Conservation (phyloP, 768 basidiomycete species). For the Calocybe gangraenosa region DNA sequence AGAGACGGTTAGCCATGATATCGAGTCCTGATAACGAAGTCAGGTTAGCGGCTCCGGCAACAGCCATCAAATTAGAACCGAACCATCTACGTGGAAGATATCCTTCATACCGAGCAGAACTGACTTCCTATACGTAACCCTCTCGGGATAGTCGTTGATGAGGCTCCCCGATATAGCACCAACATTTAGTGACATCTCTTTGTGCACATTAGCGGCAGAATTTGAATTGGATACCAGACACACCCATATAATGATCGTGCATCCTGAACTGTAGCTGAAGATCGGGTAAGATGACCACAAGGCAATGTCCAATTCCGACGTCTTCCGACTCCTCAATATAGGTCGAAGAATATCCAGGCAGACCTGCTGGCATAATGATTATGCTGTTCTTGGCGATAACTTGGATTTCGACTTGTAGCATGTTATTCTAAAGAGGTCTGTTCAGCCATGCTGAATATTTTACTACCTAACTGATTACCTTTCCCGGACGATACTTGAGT, state of each 20-base stretch:
- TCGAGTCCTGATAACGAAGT: slow-evolving; percentile 55
- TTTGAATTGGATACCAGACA: neutral
- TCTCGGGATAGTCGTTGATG: slow-evolving; percentile 41
- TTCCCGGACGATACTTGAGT: slow-evolving; percentile 74
- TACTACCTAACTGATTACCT: slow-evolving; percentile 40
- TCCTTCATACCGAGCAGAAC: slow-evolving; percentile 19
- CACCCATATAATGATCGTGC: slow-evolving; percentile 87
- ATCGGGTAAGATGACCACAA: slow-evolving; percentile 58
- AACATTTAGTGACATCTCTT: slow-evolving; percentile 79
- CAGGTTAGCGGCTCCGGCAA: neutral
- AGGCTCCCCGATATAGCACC: slow-evolving; percentile 55
- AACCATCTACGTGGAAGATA: slow-evolving; percentile 50
- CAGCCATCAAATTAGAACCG: slow-evolving; percentile 1
- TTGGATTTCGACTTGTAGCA: slow-evolving; percentile 70
- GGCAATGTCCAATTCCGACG: slow-evolving; percentile 44
- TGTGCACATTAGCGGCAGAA: neutral
- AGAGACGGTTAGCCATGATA: slow-evolving; percentile 80
- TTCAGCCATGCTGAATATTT: neutral
- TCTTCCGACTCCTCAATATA: slow-evolving; percentile 22
- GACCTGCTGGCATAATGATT: slow-evolving; percentile 61
- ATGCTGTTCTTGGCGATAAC: slow-evolving; percentile 48
- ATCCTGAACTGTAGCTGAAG: slow-evolving; percentile 73
- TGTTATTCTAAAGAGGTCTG: slow-evolving; percentile 57
- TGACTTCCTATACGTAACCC: slow-evolving; percentile 25
- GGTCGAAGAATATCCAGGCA: slow-evolving; percentile 54